Base-by-base conservation (phyloP, 2,329 filamentous ascomycete genomes). In the Ophiostoma perfectum region DNA sequence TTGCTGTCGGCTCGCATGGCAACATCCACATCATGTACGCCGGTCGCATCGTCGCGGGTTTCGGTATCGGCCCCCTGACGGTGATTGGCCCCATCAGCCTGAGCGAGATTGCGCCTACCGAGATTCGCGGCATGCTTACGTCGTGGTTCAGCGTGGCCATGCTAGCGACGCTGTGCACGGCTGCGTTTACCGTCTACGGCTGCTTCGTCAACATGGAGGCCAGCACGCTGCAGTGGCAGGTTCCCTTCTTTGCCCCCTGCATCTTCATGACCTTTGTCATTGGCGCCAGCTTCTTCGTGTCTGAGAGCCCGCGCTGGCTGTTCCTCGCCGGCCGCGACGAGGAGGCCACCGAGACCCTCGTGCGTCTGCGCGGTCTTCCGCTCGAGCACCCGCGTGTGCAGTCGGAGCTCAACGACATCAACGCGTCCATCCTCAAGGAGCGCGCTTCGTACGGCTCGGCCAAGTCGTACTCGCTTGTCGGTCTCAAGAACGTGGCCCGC, bases 91-190 rank as follows among this genome's bases (percentile, higher is more conserved):
- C 81, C 64, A 79, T 82, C 73, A 81, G 78, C 72, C 77, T 75
- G 39, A 77, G 77, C 36, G 81, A 83, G 74, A 80, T 81, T 77
- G 77, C 80, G 0, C 82, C 82, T 16, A 82, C 81, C 67, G 73
- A 80, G 36, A 77, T 82, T 52, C 78, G 81, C 55, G 81, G 80
- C 9, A 74, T 75, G 49, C 75, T 82, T 5, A 80, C 78, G 52
- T 77, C 75, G 71, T 76, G 81, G 73, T 82, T 82, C 70, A 67
- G 66, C 38, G 75, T 80, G 1, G 74, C 73, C n/a, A 78, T 81
- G 75, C 66, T 76, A 0, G 69, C 80, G 1, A 72, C 74, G 14
- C 72, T 79, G 55, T 75, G 75, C 4, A 66, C 76, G 0, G 72
- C 76, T 27, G 72, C 72, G 66, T 77, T 81, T 66, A 74, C 72